Percentiles rank a stretch among this genome's conserved stretches.
phyloP scores from a whole-genome alignment of 106 monocot genomes.

The Apostasia shenzhenica region DNA sequence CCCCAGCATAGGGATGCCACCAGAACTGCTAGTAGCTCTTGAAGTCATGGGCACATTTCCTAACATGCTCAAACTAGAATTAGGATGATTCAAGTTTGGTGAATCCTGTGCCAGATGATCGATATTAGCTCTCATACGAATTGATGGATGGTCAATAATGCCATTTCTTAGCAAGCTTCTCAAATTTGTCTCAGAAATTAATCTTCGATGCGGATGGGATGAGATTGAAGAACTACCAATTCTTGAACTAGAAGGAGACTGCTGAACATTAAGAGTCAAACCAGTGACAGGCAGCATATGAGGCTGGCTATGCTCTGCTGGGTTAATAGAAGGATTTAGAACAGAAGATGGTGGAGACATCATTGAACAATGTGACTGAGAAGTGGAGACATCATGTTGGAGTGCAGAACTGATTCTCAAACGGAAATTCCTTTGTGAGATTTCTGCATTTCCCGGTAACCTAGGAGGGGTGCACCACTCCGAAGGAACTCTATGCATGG shows the following conservation, averaged over 20 bases:
- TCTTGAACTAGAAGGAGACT: slow-evolving; percentile 5
- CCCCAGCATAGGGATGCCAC: slow-evolving; percentile 19
- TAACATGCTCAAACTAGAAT: slow-evolving; percentile 17
- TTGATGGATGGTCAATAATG: slow-evolving; percentile 7
- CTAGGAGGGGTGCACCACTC: slow-evolving; percentile 15
- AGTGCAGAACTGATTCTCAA: slow-evolving; percentile 30
- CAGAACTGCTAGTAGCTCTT: slow-evolving; percentile 25
- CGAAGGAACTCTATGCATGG: slow-evolving; percentile 1
- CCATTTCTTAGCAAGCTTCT: slow-evolving; percentile 18
- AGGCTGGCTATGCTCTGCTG: slow-evolving; percentile 30
- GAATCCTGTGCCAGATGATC: slow-evolving; percentile 36
- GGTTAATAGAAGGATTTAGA: slow-evolving; percentile 16
- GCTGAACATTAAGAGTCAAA: slow-evolving; percentile 16
- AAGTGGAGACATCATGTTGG: slow-evolving; percentile 19
- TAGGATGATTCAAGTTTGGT: slow-evolving; percentile 30
- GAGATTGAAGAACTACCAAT: slow-evolving; percentile 23
- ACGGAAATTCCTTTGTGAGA: slow-evolving; percentile 43
- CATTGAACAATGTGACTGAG: slow-evolving; percentile 24
- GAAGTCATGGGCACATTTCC: slow-evolving; percentile 26
- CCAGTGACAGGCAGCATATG: slow-evolving; percentile 14
- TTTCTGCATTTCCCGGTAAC: slow-evolving; percentile 24
- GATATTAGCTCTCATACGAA: slow-evolving; percentile 19
- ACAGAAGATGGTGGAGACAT: slow-evolving; percentile 27
- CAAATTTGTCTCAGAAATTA: slow-evolving; percentile 15
- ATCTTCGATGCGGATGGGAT: slow-evolving; percentile 21